These are phyloP conservation scores for Arxiozyma telluris DNA, from an alignment of 1,139 yeast genomes.

Conservation along the genomic window DNA sequence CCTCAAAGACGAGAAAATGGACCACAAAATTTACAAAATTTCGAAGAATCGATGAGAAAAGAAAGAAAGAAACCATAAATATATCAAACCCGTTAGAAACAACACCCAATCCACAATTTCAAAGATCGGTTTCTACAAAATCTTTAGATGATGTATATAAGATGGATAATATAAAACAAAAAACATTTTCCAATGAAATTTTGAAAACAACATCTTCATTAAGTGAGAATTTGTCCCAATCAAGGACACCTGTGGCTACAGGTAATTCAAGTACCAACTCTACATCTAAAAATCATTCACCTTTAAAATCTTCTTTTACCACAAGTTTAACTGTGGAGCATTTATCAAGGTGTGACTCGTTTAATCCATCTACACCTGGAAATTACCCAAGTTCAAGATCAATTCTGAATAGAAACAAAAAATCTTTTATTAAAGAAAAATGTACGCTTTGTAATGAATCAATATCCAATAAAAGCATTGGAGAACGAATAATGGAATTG, in stretches of 20 bases:
- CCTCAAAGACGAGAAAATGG: conserved; percentile 17
- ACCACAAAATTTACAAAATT: conserved; percentile 15
- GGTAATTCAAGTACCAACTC: not conserved
- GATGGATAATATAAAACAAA: not conserved
- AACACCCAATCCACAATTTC: not conserved
- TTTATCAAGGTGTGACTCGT: not conserved
- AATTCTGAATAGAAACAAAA: conserved; percentile 10
- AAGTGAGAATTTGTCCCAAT: conserved; percentile 16
- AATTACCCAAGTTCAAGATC: not conserved
- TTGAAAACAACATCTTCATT: conserved; percentile 16
- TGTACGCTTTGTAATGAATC: conserved; percentile 30
- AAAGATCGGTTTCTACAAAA: conserved; percentile 1
- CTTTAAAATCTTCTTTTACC: not conserved
- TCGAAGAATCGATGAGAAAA: conserved; percentile 11
- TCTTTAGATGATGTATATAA: not conserved
- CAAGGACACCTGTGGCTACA: not conserved
- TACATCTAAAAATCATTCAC: conserved; percentile 6
- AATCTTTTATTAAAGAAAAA: conserved; percentile 22
- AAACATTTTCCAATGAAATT: conserved; percentile 7
- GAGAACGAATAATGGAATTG: conserved; percentile 27
- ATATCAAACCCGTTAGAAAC: not conserved
- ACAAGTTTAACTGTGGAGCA: not conserved
- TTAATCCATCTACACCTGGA: not conserved
- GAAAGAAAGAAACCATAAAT: conserved; percentile 4
- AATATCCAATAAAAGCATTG: conserved; percentile 24